These are phyloP conservation scores for Xylariaceae sp. DNA, from an alignment of 2,329 filamentous ascomycete genomes.

Conservation along the genomic window DNA sequence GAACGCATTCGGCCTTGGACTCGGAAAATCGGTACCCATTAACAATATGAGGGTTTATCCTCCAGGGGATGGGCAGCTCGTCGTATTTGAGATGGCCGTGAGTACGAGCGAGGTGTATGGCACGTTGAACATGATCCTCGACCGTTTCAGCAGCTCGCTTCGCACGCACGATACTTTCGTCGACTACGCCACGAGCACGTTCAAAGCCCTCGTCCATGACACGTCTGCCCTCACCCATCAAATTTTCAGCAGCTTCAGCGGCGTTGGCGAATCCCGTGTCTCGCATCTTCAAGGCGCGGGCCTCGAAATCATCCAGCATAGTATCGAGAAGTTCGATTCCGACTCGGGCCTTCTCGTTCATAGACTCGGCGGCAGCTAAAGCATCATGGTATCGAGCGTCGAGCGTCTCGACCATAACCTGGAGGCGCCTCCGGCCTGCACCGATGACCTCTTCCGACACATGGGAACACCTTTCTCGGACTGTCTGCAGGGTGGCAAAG, in stretches of 20 bases:
- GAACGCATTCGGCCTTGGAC: constrained; percentile 82
- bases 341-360: constrained; percentile 88
- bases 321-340: constrained; percentile 82
- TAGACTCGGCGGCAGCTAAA: constrained; percentile 74
- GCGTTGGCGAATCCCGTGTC: constrained; percentile 68
- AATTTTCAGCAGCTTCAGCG: constrained; percentile 62
- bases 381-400: constrained; percentile 85
- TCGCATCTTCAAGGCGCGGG: constrained; percentile 72
- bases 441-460: constrained; percentile 89
- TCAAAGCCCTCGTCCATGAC: constrained; percentile 77
- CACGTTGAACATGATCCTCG: constrained; percentile 78
- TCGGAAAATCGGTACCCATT: constrained; percentile 91
- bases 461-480: constrained; percentile 82
- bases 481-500: constrained; percentile 79
- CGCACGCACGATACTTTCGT: constrained; percentile 79
- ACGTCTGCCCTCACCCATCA: constrained; percentile 74
- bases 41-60: constrained; percentile 89
- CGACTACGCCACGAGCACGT: constrained; percentile 70
- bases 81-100: constrained; percentile 83
- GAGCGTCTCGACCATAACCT: constrained; percentile 87
- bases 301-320: constrained; percentile 82
- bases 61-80: constrained; percentile 87
- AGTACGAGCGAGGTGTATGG: constrained; percentile 70
- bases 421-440: constrained; percentile 75
- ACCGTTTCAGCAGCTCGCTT: constrained; percentile 75